Evolutionary conservation across 495 filamentous ascomycete genomes (phyloP).

Genomic region (Daldinia loculata): DNA sequence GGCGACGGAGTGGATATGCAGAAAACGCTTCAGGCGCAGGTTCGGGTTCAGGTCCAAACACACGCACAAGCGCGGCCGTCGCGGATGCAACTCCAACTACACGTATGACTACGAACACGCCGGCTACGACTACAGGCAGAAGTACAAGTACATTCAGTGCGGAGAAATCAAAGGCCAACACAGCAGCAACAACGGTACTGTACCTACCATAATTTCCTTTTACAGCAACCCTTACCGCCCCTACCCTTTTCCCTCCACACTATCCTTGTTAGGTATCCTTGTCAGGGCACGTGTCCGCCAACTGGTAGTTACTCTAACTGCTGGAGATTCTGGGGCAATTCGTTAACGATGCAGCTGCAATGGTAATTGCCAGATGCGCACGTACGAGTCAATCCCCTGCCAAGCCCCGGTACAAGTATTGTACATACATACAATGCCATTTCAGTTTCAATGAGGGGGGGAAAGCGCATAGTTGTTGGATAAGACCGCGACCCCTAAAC

Average conservation of each 20-base stretch:
- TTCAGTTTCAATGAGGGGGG: conserved; percentile 18
- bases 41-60: neutral
- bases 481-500: conserved; percentile 33
- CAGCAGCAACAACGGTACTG: conserved; percentile 32
- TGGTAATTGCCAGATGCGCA: conserved; percentile 20
- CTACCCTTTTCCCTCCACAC: conserved; percentile 8
- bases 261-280: conserved; percentile 21
- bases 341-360: neutral
- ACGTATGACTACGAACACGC: neutral
- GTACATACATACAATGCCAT: neutral
- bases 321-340: conserved; percentile 10
- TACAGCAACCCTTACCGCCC: conserved; percentile 37
- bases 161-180: conserved; percentile 24
- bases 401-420: neutral
- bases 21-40: conserved; percentile 1
- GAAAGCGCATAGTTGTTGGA: conserved; percentile 9
- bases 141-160: conserved; percentile 23
- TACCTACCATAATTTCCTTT: conserved; percentile 36
- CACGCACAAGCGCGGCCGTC: conserved; percentile 4
- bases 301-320: conserved; percentile 11
- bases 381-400: conserved; percentile 12
- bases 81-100: conserved; percentile 2
- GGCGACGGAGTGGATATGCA: conserved; percentile 5
- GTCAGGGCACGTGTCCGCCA: conserved; percentile 14
- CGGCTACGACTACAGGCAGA: conserved; percentile 1